These are phyloP conservation scores for Albizia julibrissin DNA, from an alignment of 306 rosid genomes.

Conservation along the genomic window DNA sequence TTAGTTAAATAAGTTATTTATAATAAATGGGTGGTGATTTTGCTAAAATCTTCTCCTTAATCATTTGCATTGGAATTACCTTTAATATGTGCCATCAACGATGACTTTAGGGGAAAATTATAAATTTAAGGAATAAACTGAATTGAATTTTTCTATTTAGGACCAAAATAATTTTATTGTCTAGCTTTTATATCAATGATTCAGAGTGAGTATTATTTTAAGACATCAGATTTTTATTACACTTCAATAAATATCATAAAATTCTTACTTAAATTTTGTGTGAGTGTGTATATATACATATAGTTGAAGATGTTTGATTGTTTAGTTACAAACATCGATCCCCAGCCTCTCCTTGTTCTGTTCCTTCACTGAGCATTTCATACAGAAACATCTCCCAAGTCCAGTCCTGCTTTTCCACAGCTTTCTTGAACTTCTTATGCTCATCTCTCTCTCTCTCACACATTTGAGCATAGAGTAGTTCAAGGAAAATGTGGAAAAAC, in stretches of 20 bases:
- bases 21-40: too few relatives aligned
- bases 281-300: not conserved
- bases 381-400: not conserved
- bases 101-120: too few relatives aligned
- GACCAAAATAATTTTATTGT: too few relatives aligned
- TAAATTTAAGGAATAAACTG: too few relatives aligned
- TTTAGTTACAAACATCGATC: not conserved
- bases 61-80: too few relatives aligned
- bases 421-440: constrained; percentile 19
- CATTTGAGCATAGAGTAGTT: not conserved
- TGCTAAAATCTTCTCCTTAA: too few relatives aligned
- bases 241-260: not conserved
- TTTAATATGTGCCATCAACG: too few relatives aligned
- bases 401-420: constrained; percentile 19
- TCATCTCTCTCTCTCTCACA: not conserved
- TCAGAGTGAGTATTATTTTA: too few relatives aligned
- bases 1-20: too few relatives aligned
- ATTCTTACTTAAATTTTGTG: not conserved
- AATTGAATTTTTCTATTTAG: too few relatives aligned
- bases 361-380: not conserved
- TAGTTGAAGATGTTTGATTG: not conserved
- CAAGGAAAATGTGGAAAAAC: constrained; percentile 1
- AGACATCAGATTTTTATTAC: too few relatives aligned
- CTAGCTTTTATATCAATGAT: too few relatives aligned
- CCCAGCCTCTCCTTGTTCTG: not conserved